Base-by-base conservation (phyloP, 495 filamentous ascomycete genomes). In the Oidiodendron maius region DNA sequence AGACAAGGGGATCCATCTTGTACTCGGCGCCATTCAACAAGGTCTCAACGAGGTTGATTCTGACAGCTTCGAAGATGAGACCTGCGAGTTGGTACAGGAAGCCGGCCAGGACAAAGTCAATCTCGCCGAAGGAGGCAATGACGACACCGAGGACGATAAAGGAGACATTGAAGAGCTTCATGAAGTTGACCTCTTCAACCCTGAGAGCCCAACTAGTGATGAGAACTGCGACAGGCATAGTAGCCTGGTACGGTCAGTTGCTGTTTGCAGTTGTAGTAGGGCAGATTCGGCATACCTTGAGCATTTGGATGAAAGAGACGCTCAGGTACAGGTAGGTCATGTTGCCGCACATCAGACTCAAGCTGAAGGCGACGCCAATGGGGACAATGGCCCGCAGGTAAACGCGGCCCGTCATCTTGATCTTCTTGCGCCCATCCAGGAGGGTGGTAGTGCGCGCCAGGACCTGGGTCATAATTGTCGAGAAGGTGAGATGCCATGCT, bases 1-100 rank as follows among this genome's bases (percentile, higher is more conserved):
- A 95, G 28, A 96, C 90, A 32, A 95, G 77, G 43, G 90, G 90
- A 65, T 96, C 90, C 90, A 96, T 96, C 82, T 95, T 95, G 79
- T 81, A 95, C 71, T 95, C 90, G 43, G 86, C 75, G 10, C 85
- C 88, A 77, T 82, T 90, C 46, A 96, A 80, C 40, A 96, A 75
- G 36, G 82, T 81, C 73, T 95, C 84, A 37, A 96, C 88, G 85
- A 96, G 83, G 66, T 89, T 87, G 56, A 96, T 77, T 58, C 90
- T 87, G 56, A 88, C 82, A 45, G 90, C 89, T 71, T 96, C 90
- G 66, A 94, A 95, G 61, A 83, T 61, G 60, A 96, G 84, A 65
- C 91, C 90, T 46, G 71, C 81, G 42, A 84, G 67, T 70, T 96
- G 90, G 77, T 83, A 93, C 28, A 95, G 62, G 75, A 96, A 87